A percentile compares a stretch with the other conserved stretches of the same genome.
Conservation (phyloP, 768 basidiomycete species). For the Rhizopogon vesiculosus region DNA sequence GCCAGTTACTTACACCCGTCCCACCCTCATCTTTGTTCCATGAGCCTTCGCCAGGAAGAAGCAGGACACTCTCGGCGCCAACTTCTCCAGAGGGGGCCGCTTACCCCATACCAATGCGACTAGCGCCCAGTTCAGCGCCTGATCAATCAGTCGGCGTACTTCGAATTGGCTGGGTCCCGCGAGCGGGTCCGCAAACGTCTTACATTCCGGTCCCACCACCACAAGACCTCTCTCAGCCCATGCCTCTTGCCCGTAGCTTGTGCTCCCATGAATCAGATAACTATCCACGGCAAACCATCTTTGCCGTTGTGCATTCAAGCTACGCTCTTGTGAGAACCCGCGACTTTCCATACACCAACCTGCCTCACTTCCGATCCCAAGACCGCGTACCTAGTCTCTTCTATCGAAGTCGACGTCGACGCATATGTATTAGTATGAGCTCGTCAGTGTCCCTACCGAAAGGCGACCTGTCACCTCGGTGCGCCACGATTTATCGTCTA, state of each 20-base stretch:
- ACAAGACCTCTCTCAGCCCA: constrained; percentile 10
- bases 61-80: too few species aligned
- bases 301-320: neutral
- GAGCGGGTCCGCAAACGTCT: constrained; percentile 20
- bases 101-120: too few species aligned
- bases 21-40: too few species aligned
- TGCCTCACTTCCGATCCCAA: constrained; percentile 6
- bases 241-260: constrained; percentile 10
- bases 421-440: constrained; percentile 26
- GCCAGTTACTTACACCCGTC: too few species aligned
- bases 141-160: too few species aligned
- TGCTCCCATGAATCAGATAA: constrained; percentile 11
- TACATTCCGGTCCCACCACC: constrained; percentile 20
- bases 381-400: constrained; percentile 16
- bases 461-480: constrained; percentile 13
- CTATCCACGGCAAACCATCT: neutral
- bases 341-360: constrained; percentile 24
- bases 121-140: too few species aligned
- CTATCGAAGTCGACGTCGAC: constrained; percentile 21
- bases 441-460: constrained; percentile 18
- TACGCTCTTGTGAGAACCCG: constrained; percentile 21
- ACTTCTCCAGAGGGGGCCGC: too few species aligned
- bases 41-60: too few species aligned
- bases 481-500: constrained; percentile 18
- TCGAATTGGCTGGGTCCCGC: constrained; percentile 21